Base-by-base conservation (phyloP, 305 asterid genomes). In the Striga hermonthica region DNA sequence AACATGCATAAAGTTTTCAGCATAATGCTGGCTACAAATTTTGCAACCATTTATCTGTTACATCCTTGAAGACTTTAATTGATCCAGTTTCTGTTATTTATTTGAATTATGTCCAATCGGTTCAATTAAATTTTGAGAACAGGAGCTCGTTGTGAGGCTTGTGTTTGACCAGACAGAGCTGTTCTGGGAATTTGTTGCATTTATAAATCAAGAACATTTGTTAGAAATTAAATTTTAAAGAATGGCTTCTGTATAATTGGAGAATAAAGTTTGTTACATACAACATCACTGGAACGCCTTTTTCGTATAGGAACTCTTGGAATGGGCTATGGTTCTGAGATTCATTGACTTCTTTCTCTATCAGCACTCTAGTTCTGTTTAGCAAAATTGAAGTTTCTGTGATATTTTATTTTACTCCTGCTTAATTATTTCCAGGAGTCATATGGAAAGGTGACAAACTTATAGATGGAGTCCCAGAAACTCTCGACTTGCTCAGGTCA, bases 381-480 rank as follows among this genome's bases (percentile, higher is more conserved):
- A 49, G 47, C 43, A 36, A 39, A 13, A 63, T 68, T 52, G 1
- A 10, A 22, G 22, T n/a, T 69, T 44, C 47, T 35, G 4, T 47
- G 52, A 12, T 41, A 58, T 22, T 59, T 45, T 60, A 57, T 59
- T 2, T 34, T 59, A 54, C 64, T n/a, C 60, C 53, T 74, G 68
- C 65, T 65, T 79, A n/a, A 60, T 44, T 5, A 57, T 76, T 66
- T 80, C n/a, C 82, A 93, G 99, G 99, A 68, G 99, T 93, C 52
- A 84, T 93, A 60, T 93, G 99, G 99, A 93, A 93, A 72, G 99
- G 99, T 61, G 99, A 93, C 71, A 87, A 83, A 69, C 77, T 93
- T 63, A 93, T 93, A 16, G 97, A 88, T 60, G 97, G 99, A 48
- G 99, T 93, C 64, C 99, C 99, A 28, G 99, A 93, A 81, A 93